Conservation (phyloP, 768 basidiomycete genomes). For the Pleurotus giganteus region DNA sequence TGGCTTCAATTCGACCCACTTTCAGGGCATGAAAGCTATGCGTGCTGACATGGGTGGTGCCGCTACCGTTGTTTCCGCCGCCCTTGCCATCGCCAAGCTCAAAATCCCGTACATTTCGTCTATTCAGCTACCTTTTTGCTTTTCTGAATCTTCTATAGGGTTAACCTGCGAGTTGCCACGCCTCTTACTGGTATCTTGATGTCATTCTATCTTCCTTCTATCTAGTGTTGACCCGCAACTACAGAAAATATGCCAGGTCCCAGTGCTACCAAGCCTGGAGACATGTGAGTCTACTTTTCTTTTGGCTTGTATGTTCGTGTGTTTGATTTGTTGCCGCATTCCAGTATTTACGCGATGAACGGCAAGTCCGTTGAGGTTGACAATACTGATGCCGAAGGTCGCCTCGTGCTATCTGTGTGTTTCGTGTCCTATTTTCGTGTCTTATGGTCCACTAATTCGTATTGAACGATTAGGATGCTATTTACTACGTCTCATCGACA, state of each 20-base stretch:
- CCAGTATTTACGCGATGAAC: slow-evolving; percentile 81
- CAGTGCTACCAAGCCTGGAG: slow-evolving; percentile 77
- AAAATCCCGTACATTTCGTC: slow-evolving; percentile 61
- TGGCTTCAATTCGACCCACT: neutral
- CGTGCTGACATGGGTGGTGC: slow-evolving; percentile 91
- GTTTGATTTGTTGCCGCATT: neutral
- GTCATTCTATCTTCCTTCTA: no score
- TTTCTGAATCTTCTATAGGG: slow-evolving; percentile 31
- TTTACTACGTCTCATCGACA: slow-evolving; percentile 76
- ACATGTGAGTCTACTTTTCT: slow-evolving; percentile 51
- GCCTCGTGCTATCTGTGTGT: slow-evolving; percentile 67
- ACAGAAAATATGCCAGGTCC: slow-evolving; percentile 83
- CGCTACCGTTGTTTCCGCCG: slow-evolving; percentile 70
- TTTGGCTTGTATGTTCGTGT: neutral
- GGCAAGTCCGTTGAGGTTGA: slow-evolving; percentile 86
- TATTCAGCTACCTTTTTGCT: neutral
- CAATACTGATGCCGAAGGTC: slow-evolving; percentile 85
- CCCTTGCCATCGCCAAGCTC: slow-evolving; percentile 78
- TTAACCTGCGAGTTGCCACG: slow-evolving; percentile 72
- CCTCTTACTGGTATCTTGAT: slow-evolving; percentile 56
- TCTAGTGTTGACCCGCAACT: neutral
- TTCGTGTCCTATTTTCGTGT: neutral
- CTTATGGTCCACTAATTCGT: no score
- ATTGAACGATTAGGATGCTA: slow-evolving; percentile 51
- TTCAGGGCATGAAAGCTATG: slow-evolving; percentile 82